Base-by-base conservation (phyloP, 2,329 filamentous ascomycete genomes). In the Alternaria alternata region DNA sequence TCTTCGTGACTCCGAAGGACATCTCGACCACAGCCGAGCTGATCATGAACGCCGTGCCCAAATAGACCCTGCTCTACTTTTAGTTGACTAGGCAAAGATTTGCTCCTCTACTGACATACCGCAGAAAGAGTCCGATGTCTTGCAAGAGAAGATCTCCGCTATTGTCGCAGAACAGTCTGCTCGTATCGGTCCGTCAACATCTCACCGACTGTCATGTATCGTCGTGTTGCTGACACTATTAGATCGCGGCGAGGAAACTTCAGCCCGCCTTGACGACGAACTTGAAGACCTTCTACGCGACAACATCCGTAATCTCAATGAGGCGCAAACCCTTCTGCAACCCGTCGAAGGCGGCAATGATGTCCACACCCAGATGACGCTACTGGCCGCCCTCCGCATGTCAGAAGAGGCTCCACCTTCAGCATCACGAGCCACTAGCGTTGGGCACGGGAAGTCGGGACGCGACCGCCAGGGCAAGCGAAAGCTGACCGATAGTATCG, bases 231-330 rank as follows among this genome's bases (percentile, higher is more conserved):
- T 65, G 34, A 66, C 48, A 14, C 22, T 9, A 22, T n/a, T 7
- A 80, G 78, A 66, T 5, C 75, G 75, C 7, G 75, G 74, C 26
- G 75, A 78, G 18, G 63, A 69, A 32, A 71, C 76, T 12, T 79
- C 78, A 18, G 70, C 75, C 12, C 69, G 73, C n/a, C 75, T 83
- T 22, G 82, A 84, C 64, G 76, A 80, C 47, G 78, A 80, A 30
- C 77, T 84, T 4, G 81, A 83, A 63, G 73, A 79, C 36, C 74
- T 79, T 16, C 79, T 83, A 43, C 80, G 83, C 36, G 81, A 83
- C 41, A 82, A 83, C 58, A 79, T 84, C 65, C 82, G 81, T 54
- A 71, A 83, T 18, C 77, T 73, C 66, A 81, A 84, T 59, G 79
- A 83, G 61, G 79, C 82, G 38, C 67, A 78, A 43, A 76, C 79